Conservation (phyloP, 208 protist genomes). For the Trypanosoma conorhini region DNA sequence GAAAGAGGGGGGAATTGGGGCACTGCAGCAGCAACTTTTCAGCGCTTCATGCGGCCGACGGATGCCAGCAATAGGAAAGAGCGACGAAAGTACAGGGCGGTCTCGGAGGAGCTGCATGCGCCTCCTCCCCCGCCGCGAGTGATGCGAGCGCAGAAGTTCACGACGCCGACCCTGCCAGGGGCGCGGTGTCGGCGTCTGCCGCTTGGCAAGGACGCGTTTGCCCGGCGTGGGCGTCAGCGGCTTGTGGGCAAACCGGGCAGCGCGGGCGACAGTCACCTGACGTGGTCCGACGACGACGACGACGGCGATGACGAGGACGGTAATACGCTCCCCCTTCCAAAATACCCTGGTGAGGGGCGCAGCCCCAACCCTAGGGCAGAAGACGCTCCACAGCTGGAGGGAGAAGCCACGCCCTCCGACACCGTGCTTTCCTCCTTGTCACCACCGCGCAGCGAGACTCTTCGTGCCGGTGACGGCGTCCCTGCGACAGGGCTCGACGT, state of each 20-base stretch:
- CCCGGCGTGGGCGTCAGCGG: constrained; percentile 19
- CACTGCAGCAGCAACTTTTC: constrained; percentile 5
- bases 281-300: constrained; percentile 32
- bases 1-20: background rate
- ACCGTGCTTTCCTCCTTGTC: background rate
- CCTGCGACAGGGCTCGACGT: background rate
- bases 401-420: background rate
- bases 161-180: background rate
- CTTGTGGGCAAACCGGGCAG: background rate
- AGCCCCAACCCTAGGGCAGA: background rate
- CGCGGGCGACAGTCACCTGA: background rate
- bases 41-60: constrained; percentile 30
- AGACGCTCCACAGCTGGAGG: background rate
- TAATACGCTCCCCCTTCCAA: background rate
- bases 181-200: background rate
- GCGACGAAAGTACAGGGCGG: constrained; percentile 7
- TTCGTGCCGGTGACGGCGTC: background rate
- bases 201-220: constrained; percentile 1
- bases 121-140: background rate
- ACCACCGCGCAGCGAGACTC: background rate
- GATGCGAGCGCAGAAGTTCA: constrained; percentile 19
- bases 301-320: constrained; percentile 1
- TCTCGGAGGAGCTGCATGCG: constrained; percentile 5
- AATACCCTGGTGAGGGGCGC: background rate
- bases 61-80: constrained; percentile 31